Evolutionary conservation across 2,329 filamentous ascomycete genomes (phyloP), one percentile per base, ranked within the genome.

Genomic region (Penicillium sp.): DNA sequence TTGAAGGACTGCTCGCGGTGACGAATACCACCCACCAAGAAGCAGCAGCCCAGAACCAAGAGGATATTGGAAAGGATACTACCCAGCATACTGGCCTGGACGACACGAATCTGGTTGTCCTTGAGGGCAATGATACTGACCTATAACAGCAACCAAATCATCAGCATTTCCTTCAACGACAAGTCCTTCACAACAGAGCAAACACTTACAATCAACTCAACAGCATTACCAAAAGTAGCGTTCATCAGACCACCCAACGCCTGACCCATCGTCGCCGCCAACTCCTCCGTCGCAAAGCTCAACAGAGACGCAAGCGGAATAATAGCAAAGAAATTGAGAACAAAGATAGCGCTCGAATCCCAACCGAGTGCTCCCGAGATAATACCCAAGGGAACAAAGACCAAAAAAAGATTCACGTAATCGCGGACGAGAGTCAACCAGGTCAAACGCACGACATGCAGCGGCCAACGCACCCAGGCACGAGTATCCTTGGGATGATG

Each of bases 1-100:
- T 83, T 83, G 75, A 84, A 84, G 3, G 72, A 80, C 74, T 94
- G 91, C 75, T 94, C 89, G 49, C 84, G 84, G 79, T 88, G 87
- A 65, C 84, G 83, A 62, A 92, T 80, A 35, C 91, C 91, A 59
- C 91, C 91, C 59, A 91, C 85, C 67, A 93, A 82, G 80, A 92
- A 92, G 78, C 90, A 92, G 84, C 91, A 91, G 70, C 90, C 90
- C 74, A 93, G 85, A 51, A 93, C 94, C 24, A 98, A 87, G 8
- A 98, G 85, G 67, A 97, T 89, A 78, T 98, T 98, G 67, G 94
- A 97, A 42, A 98, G 84, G 70, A 98, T 96, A 73, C 91, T 96
- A 53, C 95, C 94, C 37, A 98, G 88, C 93, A 98, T 98, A 66
- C 92, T 96, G 22, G 94, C 91, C 80, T 98, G 95, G n/a, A 98